Percentiles rank a stretch among this genome's conserved stretches.
Evolutionary conservation across 306 rosid species (phyloP).

Genomic region (Calophaca sinica): DNA sequence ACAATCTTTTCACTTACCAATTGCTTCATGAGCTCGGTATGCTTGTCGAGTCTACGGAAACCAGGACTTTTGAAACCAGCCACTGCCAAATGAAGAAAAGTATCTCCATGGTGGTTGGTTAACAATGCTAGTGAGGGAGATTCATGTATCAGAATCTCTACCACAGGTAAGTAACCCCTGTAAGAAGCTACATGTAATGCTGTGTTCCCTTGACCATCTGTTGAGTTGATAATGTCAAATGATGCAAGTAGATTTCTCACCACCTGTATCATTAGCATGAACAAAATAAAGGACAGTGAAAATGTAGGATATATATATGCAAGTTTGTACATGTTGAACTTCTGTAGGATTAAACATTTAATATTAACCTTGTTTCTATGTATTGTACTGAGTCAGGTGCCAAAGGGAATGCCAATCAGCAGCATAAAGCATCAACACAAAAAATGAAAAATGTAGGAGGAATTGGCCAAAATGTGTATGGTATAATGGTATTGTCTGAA

Average conservation of each 20-base stretch:
- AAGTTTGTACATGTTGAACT: constrained; percentile 19
- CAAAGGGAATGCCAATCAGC: constrained; percentile 16
- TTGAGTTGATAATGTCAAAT: constrained; percentile 63
- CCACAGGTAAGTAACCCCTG: constrained; percentile 72
- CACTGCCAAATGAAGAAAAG: constrained; percentile 87
- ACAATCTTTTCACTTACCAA: constrained; percentile 54
- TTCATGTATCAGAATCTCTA: constrained; percentile 61
- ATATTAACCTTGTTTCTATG: too few relatives aligned
- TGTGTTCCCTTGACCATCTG: constrained; percentile 81
- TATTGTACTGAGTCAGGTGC: background rate
- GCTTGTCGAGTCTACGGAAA: constrained; percentile 78
- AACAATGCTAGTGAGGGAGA: constrained; percentile 60
- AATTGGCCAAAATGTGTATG: constrained; percentile 18
- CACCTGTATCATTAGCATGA: constrained; percentile 59
- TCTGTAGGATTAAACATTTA: constrained; percentile 6
- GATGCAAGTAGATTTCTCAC: constrained; percentile 71
- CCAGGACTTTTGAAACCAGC: constrained; percentile 91
- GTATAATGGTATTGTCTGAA: background rate
- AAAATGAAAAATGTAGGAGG: background rate
- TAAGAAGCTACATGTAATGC: constrained; percentile 82
- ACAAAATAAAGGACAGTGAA: constrained; percentile 14
- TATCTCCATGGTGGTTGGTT: constrained; percentile 76
- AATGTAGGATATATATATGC: constrained; percentile 25
- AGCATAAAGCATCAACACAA: background rate
- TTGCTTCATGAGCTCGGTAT: constrained; percentile 69